Evolutionary conservation across 176 grass and related monocot species (phyloP).

Genomic region (Tillandsia leiboldiana): DNA sequence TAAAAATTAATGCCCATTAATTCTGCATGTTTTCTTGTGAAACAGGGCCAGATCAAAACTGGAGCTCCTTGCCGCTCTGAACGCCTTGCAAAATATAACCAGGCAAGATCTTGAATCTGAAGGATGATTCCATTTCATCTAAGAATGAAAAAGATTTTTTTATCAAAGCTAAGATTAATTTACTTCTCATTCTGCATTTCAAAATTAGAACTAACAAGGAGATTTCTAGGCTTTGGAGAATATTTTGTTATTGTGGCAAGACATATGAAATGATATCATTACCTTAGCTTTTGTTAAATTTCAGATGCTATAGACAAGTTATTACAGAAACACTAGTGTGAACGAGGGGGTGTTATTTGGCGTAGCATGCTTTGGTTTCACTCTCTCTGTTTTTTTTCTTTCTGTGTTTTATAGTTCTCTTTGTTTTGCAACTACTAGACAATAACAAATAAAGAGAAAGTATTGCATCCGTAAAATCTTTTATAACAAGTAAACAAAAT

Average conservation of each 20-base stretch:
- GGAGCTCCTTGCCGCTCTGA: slow-evolving; percentile 94
- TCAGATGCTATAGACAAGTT: too few species aligned
- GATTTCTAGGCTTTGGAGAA: too few species aligned
- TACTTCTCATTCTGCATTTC: neutral
- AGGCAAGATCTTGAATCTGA: slow-evolving; percentile 20
- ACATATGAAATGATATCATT: too few species aligned
- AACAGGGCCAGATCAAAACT: slow-evolving; percentile 93
- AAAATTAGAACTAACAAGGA: too few species aligned
- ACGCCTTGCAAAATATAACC: slow-evolving; percentile 92
- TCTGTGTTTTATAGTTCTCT: too few species aligned
- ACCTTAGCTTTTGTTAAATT: too few species aligned
- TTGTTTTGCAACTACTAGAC: slow-evolving; percentile 3
- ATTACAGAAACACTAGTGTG: too few species aligned
- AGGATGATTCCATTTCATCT: neutral
- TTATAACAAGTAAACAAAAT: neutral
- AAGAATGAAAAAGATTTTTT: too few species aligned
- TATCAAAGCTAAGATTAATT: too few species aligned
- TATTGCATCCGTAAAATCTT: neutral
- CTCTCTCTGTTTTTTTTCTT: neutral
- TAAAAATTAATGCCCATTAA: neutral
- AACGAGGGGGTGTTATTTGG: too few species aligned
- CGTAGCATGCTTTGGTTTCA: too few species aligned
- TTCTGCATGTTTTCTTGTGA: slow-evolving; percentile 4
- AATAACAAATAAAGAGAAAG: neutral
- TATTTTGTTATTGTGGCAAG: too few species aligned